Evolutionary conservation across 2,329 filamentous ascomycete genomes (phyloP).

Genomic region (Trichoderma sp.): DNA sequence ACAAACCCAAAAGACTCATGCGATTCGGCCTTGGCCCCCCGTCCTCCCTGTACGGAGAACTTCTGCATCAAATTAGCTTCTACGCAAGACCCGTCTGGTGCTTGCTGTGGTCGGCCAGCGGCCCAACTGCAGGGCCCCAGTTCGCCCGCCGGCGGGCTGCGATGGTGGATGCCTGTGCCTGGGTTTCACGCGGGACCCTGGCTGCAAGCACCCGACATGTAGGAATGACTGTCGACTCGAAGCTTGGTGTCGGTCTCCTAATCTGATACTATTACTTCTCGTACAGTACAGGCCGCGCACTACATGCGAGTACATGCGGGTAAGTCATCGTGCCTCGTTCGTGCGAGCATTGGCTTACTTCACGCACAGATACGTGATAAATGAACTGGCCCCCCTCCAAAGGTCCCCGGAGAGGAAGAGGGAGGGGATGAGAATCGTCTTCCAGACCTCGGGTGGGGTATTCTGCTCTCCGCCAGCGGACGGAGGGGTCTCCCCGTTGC

Average conservation of each 20-base stretch:
- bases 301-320: no score
- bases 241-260: no score
- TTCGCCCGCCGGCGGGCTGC: neutral
- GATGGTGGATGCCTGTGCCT: conserved; percentile 20
- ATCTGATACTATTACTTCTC: neutral
- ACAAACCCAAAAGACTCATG: neutral
- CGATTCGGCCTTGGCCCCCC: neutral
- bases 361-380: no score
- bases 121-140: neutral
- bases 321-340: no score
- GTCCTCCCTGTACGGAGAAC: conserved; percentile 20
- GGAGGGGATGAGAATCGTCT: neutral
- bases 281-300: neutral
- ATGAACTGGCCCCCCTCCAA: no score
- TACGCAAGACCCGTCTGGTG: neutral
- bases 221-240: no score
- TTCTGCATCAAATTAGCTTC: conserved; percentile 15
- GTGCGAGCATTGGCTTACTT: no score
- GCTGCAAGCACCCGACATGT: neutral
- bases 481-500: conserved; percentile 20
- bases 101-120: neutral
- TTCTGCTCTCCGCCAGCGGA: conserved; percentile 7
- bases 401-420: conserved; percentile 3
- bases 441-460: neutral
- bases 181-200: conserved; percentile 24